Percentiles rank a stretch among this genome's conserved stretches.
phyloP scores from a whole-genome alignment of 2,329 filamentous ascomycete genomes.

The Elsinoe batatas region DNA sequence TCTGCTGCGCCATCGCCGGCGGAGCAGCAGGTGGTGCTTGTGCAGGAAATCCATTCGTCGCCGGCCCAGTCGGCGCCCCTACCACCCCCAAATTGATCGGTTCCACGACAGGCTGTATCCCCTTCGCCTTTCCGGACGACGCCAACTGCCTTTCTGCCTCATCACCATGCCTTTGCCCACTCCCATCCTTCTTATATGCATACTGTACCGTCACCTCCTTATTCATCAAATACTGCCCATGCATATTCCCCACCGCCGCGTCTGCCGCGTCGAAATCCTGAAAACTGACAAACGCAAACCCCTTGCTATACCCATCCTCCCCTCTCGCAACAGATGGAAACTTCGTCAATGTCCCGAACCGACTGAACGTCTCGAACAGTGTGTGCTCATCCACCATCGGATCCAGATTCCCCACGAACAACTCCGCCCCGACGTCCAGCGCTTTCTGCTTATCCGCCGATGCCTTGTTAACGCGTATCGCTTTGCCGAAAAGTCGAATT shows the following conservation, averaged over 20 bases:
- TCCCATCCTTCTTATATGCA: constrained; percentile 98
- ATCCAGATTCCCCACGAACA: constrained; percentile 94
- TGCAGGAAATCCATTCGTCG: constrained; percentile 26
- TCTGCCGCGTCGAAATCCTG: constrained; percentile 90
- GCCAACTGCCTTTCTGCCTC: constrained; percentile 86
- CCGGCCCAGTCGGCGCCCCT: constrained; percentile 32
- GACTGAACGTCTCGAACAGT: constrained; percentile 87
- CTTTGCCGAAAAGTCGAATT: constrained; percentile 84
- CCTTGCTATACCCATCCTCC: constrained; percentile 79
- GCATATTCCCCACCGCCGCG: constrained; percentile 82
- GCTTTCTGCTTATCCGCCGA: constrained; percentile 86
- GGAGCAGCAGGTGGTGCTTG: constrained; percentile 34
- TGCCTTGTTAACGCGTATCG: constrained; percentile 91
- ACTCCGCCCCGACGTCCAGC: constrained; percentile 94
- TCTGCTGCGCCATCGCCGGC: constrained; percentile 27
- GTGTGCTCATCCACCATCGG: constrained; percentile 91
- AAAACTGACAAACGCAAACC: constrained; percentile 93
- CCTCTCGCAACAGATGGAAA: constrained; percentile 59
- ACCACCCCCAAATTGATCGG: constrained; percentile 58
- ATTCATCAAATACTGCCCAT: constrained; percentile 93
- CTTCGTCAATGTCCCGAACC: constrained; percentile 74
- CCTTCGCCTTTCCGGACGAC: constrained; percentile 85
- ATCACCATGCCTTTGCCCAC: constrained; percentile 92
- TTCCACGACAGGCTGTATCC: constrained; percentile 73
- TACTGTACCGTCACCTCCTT: constrained; percentile 96